These are phyloP conservation scores for Phytophthora syringae DNA, from an alignment of 352 stramenopile species.

Conservation along the genomic window DNA sequence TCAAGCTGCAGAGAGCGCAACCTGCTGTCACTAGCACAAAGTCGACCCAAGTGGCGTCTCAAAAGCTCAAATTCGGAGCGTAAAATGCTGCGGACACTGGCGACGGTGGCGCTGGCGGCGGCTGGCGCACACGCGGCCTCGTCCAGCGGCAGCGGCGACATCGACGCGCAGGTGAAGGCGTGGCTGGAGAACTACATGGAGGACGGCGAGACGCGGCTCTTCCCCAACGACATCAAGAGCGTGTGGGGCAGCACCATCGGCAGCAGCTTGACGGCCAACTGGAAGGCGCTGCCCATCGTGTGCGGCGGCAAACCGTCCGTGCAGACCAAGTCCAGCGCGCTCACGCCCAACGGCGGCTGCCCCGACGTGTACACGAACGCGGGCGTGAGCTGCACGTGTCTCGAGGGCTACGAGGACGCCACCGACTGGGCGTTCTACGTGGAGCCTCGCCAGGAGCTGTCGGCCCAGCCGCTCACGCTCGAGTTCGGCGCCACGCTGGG, in stretches of 20 bases:
- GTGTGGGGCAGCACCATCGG: constrained; percentile 57
- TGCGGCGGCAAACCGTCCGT: constrained; percentile 56
- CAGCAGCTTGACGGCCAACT: constrained; percentile 57
- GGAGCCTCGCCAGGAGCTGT: constrained; percentile 25
- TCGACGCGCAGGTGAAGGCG: constrained; percentile 51
- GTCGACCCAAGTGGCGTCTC: too few species aligned
- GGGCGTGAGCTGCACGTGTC: constrained; percentile 64
- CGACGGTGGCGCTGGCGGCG: constrained; percentile 12
- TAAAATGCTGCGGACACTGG: constrained; percentile 17
- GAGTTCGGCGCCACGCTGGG: constrained; percentile 44
- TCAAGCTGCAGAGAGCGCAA: background rate
- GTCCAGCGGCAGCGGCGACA: constrained; percentile 21
- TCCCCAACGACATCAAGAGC: constrained; percentile 66
- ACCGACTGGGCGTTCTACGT: constrained; percentile 58
- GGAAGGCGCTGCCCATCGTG: constrained; percentile 55
- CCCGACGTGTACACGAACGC: constrained; percentile 49
- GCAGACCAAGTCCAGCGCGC: constrained; percentile 47
- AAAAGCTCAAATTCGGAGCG: background rate
- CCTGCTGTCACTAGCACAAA: constrained; percentile 9
- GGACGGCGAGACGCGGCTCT: constrained; percentile 59
- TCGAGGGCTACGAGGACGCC: constrained; percentile 45
- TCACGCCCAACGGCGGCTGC: constrained; percentile 56
- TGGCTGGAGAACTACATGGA: constrained; percentile 63
- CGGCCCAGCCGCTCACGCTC: constrained; percentile 40
- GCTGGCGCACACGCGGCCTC: background rate